Percentiles rank a stretch among this genome's conserved stretches.
Evolutionary conservation across 257 asterid genomes (phyloP).

Genomic region (Plantago ovata): DNA sequence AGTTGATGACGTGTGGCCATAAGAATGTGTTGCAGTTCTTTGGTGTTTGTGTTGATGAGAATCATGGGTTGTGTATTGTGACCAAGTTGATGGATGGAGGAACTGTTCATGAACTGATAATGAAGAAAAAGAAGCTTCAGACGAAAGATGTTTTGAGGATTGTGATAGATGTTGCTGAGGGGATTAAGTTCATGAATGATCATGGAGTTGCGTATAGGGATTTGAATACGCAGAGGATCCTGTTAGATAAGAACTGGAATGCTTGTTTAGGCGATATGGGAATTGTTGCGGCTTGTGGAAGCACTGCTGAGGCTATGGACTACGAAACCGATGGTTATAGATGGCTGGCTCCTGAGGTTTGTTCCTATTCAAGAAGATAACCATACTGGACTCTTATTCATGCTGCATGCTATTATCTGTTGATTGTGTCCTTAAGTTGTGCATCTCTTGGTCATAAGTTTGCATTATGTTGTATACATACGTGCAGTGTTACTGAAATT

Average conservation of each 20-base stretch:
- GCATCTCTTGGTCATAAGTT: constrained; percentile 6
- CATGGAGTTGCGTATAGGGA: constrained; percentile 84
- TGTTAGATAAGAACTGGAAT: constrained; percentile 77
- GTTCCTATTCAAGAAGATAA: constrained; percentile 15
- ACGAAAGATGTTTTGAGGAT: constrained; percentile 65
- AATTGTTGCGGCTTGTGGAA: constrained; percentile 78
- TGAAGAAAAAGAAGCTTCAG: constrained; percentile 79
- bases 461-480: background rate
- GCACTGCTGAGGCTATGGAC: constrained; percentile 85
- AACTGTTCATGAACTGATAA: constrained; percentile 62
- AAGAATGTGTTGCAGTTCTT: constrained; percentile 68
- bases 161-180: constrained; percentile 73
- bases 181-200: constrained; percentile 88
- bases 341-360: constrained; percentile 99
- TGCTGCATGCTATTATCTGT: constrained; percentile 3
- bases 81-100: constrained; percentile 95
- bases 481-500: background rate
- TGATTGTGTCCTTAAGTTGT: constrained; percentile 9
- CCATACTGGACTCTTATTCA: background rate
- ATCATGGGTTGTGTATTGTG: constrained; percentile 79
- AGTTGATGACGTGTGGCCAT: constrained; percentile 93
- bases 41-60: constrained; percentile 79
- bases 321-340: constrained; percentile 97
- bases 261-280: constrained; percentile 99
- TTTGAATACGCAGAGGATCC: constrained; percentile 80